phyloP scores from a whole-genome alignment of 1,139 yeast species.

The Pichia sp. region DNA sequence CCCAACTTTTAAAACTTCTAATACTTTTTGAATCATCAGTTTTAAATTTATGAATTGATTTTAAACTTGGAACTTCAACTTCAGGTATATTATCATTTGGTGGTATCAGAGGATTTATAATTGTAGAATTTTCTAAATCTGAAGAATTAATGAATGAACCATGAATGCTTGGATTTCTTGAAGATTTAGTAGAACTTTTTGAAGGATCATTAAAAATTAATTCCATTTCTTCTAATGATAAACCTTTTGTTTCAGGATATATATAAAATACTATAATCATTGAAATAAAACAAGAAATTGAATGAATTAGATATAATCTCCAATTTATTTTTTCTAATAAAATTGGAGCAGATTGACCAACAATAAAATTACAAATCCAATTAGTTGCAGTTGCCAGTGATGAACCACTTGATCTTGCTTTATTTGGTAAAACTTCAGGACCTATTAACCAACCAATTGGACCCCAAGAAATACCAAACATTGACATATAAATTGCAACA shows the following conservation, averaged over 20 bases:
- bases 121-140: constrained; percentile 1
- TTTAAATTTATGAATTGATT: constrained; percentile 32
- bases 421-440: constrained; percentile 78
- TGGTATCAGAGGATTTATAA: constrained; percentile 1
- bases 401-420: constrained; percentile 89
- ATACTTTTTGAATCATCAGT: constrained; percentile 32
- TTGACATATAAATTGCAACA: constrained; percentile 75
- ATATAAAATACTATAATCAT: constrained; percentile 59
- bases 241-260: constrained; percentile 89
- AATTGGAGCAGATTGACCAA: constrained; percentile 87
- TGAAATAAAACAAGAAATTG: constrained; percentile 67
- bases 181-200: constrained; percentile 1
- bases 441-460: constrained; percentile 89
- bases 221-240: constrained; percentile 86
- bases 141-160: background rate
- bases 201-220: constrained; percentile 55
- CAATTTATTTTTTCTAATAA: constrained; percentile 71
- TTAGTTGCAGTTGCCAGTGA: constrained; percentile 87
- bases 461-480: constrained; percentile 88
- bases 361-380: constrained; percentile 92
- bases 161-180: constrained; percentile 15
- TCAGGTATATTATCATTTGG: constrained; percentile 21
- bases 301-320: constrained; percentile 79
- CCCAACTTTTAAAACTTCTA: constrained; percentile 33
- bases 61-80: constrained; percentile 39